Conservation (phyloP, 495 filamentous ascomycete species). For the Emericellopsis terricola region DNA sequence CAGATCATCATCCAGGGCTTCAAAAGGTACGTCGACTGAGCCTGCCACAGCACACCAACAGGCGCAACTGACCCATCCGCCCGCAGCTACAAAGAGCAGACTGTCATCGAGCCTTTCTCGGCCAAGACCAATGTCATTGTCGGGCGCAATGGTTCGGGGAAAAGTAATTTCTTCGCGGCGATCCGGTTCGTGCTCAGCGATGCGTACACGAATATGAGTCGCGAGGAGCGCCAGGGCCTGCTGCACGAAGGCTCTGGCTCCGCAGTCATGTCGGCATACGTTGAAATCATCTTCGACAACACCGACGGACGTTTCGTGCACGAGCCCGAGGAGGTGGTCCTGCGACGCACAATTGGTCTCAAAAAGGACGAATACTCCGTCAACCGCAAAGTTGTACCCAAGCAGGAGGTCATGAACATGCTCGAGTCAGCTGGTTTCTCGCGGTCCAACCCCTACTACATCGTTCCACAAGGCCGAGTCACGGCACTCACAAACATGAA, state of each 20-base stretch:
- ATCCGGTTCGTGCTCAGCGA: conserved; percentile 97
- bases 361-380: conserved; percentile 99
- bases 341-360: conserved; percentile 83
- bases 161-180: conserved; percentile 99
- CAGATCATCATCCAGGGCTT: conserved; percentile 99
- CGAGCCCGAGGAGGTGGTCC: conserved; percentile 71
- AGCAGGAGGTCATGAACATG: conserved; percentile 85
- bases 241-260: conserved; percentile 94
- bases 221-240: conserved; percentile 88
- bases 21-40: conserved; percentile 54
- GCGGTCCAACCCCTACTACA: conserved; percentile 96
- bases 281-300: conserved; percentile 98
- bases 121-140: conserved; percentile 98
- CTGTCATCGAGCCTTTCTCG: conserved; percentile 94
- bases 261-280: conserved; percentile 96
- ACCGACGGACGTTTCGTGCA: conserved; percentile 91
- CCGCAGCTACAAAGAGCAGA: conserved; percentile 93
- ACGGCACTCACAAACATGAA: conserved; percentile 98
- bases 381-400: conserved; percentile 89
- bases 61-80: not conserved
- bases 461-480: conserved; percentile 92
- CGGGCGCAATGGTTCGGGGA: conserved; percentile 95
- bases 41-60: not conserved
- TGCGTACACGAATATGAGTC: conserved; percentile 89
- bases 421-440: conserved; percentile 94